Percentiles rank a stretch among this genome's conserved stretches.
These are phyloP conservation scores for Talaromyces sp. DNA, from an alignment of 2,329 filamentous ascomycete genomes.

Conservation along the genomic window DNA sequence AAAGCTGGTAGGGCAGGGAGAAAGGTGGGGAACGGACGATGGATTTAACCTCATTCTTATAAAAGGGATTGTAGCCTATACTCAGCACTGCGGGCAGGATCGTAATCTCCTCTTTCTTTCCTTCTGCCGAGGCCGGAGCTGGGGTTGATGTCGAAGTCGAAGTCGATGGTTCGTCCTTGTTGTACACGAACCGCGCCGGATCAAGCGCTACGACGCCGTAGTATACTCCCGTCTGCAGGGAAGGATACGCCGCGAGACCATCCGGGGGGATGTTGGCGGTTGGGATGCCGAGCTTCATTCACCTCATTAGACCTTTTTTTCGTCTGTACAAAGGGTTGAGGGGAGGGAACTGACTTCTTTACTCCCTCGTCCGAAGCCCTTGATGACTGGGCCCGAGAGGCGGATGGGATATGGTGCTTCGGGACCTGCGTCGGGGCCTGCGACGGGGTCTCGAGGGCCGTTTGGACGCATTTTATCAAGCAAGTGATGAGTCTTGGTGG, in stretches of 20 bases:
- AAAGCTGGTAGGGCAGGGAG: background rate
- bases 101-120: slow-evolving; percentile 22
- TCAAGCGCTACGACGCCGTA: slow-evolving; percentile 84
- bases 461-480: slow-evolving; percentile 45
- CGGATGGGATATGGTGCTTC: slow-evolving; percentile 75
- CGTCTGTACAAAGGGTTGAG: background rate
- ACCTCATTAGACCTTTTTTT: background rate
- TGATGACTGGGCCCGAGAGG: slow-evolving; percentile 83
- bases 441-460: slow-evolving; percentile 63
- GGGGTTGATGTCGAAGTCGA: background rate
- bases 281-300: slow-evolving; percentile 78
- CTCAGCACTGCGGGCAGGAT: slow-evolving; percentile 88
- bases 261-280: slow-evolving; percentile 80
- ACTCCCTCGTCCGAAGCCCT: slow-evolving; percentile 89
- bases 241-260: slow-evolving; percentile 61
- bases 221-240: slow-evolving; percentile 78
- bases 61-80: slow-evolving; percentile 96
- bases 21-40: slow-evolving; percentile 52
- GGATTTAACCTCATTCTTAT: slow-evolving; percentile 82
- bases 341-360: slow-evolving; percentile 68
- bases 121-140: background rate
- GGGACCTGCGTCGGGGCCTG: slow-evolving; percentile 72
- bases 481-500: background rate
- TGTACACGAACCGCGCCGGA: slow-evolving; percentile 36
- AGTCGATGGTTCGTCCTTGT: slow-evolving; percentile 17